Evolutionary conservation across 1,284 basidiomycete species (phyloP), one percentile per base, ranked within the genome.

Genomic region (Ceratobasidium sp.): DNA sequence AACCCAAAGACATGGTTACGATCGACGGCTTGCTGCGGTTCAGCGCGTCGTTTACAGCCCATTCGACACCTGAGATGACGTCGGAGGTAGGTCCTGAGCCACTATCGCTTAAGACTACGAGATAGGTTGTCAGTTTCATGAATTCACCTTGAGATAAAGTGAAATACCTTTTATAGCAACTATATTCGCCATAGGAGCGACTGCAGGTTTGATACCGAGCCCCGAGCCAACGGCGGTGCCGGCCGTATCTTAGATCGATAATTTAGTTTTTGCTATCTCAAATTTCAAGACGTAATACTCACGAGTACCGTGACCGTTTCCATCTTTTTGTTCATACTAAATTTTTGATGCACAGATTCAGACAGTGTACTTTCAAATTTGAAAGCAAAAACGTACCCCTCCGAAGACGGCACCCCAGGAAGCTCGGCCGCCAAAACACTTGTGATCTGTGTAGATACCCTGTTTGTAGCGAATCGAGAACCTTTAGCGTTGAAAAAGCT

Each of bases 121-220:
- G 26, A 6, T 9, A 33, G n/a, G 3, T 13, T 60, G 10, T 51
- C 12, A 51, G 12, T 51, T 4, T 51, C n/a, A n/a, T n/a, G n/a
- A n/a, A 13, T 51, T 12, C 10, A 51, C 6, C 13, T 7, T 46
- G 6, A 46, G 44, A 6, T 51, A 51, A 10, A 26, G 28, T n/a
- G 20, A 42, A 33, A 4, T 26, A 66, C 64, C 98, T 90, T 99
- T 99, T 87, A 99, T 97, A 69, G 98, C 98, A 81, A 96, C 91
- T 81, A 99, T 89, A 79, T 94, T 90, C 66, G 97, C 97, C 82
- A 90, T n/a, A 15, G 44, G 12, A 15, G 67, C 67, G 4, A 69
- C 28, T 6, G 49, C 67, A 20, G n/a, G 51, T n/a, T n/a, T n/a
- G n/a, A n/a, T n/a, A 5, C 10, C n/a, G 10, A 51, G 20, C 2